phyloP scores from a whole-genome alignment of 495 filamentous ascomycete species.

The Podospora sp. region DNA sequence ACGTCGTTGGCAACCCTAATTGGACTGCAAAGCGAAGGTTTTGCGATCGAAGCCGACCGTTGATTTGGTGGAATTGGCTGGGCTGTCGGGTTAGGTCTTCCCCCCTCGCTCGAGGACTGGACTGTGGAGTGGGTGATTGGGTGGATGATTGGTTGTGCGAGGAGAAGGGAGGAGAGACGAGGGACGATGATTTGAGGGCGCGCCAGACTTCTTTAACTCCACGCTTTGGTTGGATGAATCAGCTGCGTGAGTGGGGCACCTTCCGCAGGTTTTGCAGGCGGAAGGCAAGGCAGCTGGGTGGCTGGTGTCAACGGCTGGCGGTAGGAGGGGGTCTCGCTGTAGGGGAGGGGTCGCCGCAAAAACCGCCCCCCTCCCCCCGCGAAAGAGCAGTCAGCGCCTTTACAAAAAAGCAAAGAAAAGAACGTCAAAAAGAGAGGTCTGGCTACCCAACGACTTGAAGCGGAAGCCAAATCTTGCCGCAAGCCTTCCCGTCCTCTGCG shows the following conservation, averaged over 20 bases:
- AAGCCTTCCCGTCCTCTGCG: background rate
- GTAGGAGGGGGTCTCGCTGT: conserved; percentile 30
- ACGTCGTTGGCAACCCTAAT: conserved; percentile 30
- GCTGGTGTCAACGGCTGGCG: conserved; percentile 31
- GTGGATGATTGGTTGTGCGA: conserved; percentile 48
- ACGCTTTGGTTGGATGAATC: conserved; percentile 48
- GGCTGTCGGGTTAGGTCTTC: conserved; percentile 27
- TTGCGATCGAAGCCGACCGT: conserved; percentile 34
- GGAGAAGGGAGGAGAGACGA: conserved; percentile 45
- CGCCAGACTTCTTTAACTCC: conserved; percentile 41
- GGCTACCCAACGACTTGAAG: background rate
- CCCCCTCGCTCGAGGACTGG: conserved; percentile 29
- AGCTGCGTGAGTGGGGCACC: conserved; percentile 35
- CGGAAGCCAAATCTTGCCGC: background rate
- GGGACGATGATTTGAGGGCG: conserved; percentile 48
- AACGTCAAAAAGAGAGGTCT: conserved; percentile 13
- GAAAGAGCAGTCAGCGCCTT: conserved; percentile 20
- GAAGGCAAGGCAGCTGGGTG: conserved; percentile 21
- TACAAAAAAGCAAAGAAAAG: conserved; percentile 18
- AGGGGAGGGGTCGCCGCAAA: conserved; percentile 23
- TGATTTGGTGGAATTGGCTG: conserved; percentile 42
- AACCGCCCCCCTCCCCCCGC: conserved; percentile 20
- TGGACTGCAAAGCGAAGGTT: conserved; percentile 32
- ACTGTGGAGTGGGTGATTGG: conserved; percentile 39
- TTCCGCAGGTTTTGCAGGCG: conserved; percentile 22